These are phyloP conservation scores for Fimicolochytrium jonesii DNA, from an alignment of 192 early-diverging fungal species.

Conservation along the genomic window DNA sequence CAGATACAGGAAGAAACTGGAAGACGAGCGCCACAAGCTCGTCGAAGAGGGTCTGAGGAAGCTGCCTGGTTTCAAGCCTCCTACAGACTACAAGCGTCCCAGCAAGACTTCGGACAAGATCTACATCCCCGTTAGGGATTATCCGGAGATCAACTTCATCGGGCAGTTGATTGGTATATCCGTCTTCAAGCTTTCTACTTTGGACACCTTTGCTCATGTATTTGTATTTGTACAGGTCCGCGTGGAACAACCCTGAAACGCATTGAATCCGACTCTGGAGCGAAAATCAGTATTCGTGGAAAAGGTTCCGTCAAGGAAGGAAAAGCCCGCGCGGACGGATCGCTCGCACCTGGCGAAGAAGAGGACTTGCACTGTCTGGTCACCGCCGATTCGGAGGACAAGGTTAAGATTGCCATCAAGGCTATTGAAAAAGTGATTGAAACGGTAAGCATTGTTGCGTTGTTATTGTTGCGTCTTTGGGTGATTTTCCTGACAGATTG, in stretches of 20 bases:
- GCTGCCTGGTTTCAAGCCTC: constrained; percentile 81
- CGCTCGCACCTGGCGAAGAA: constrained; percentile 50
- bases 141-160: constrained; percentile 97
- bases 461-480: neutral
- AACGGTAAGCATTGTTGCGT: constrained; percentile 76
- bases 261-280: constrained; percentile 89
- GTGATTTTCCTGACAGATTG: neutral
- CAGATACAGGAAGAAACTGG: constrained; percentile 84
- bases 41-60: constrained; percentile 74
- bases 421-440: constrained; percentile 90
- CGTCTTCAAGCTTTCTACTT: no score
- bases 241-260: constrained; percentile 96
- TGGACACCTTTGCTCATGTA: neutral
- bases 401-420: constrained; percentile 78
- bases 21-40: constrained; percentile 87
- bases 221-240: constrained; percentile 50
- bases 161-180: constrained; percentile 77
- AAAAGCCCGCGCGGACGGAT: constrained; percentile 51
- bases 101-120: constrained; percentile 86
- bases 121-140: constrained; percentile 92
- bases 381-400: constrained; percentile 83
- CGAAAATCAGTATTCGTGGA: constrained; percentile 95
- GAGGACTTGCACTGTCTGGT: constrained; percentile 87
- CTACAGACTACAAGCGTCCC: constrained; percentile 82
- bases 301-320: constrained; percentile 96